phyloP scores from a whole-genome alignment of 768 basidiomycete genomes.

The Rhizopogon salebrosus region DNA sequence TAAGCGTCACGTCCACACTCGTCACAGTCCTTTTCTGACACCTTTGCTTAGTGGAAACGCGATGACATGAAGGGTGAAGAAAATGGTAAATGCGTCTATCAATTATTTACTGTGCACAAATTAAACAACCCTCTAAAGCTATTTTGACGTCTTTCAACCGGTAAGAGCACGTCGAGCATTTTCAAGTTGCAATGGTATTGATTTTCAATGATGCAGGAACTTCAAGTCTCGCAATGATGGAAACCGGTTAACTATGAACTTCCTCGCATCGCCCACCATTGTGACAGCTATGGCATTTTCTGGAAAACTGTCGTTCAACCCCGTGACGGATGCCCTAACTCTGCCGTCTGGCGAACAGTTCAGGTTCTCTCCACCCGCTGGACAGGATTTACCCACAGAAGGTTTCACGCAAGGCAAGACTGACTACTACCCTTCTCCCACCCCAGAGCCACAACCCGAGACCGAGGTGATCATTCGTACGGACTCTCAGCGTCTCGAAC shows the following conservation, averaged over 20 bases:
- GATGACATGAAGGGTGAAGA: slow-evolving; percentile 83
- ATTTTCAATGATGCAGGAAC: slow-evolving; percentile 36
- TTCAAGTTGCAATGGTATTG: neutral
- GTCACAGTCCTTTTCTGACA: slow-evolving; percentile 3
- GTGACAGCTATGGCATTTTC: slow-evolving; percentile 98
- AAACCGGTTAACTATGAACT: slow-evolving; percentile 92
- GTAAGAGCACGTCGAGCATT: slow-evolving; percentile 30
- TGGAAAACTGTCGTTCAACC: slow-evolving; percentile 91
- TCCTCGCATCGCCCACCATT: slow-evolving; percentile 93
- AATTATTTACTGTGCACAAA: neutral
- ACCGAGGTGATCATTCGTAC: slow-evolving; percentile 73
- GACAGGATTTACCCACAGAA: slow-evolving; percentile 74
- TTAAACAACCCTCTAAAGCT: slow-evolving; percentile 40
- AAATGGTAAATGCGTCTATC: slow-evolving; percentile 56
- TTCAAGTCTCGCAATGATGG: slow-evolving; percentile 97
- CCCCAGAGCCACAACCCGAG: slow-evolving; percentile 70
- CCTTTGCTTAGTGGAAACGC: slow-evolving; percentile 74
- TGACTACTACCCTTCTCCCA: slow-evolving; percentile 74
- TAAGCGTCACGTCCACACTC: slow-evolving; percentile 21
- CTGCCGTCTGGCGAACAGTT: slow-evolving; percentile 72
- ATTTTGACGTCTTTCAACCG: slow-evolving; percentile 98
- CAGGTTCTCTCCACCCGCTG: slow-evolving; percentile 79
- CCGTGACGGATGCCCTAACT: slow-evolving; percentile 68
- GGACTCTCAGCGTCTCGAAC: slow-evolving; percentile 80
- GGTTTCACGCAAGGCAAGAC: slow-evolving; percentile 77